Conservation (phyloP, 1,139 yeast species). For the Tardiomyces digboiensis region DNA sequence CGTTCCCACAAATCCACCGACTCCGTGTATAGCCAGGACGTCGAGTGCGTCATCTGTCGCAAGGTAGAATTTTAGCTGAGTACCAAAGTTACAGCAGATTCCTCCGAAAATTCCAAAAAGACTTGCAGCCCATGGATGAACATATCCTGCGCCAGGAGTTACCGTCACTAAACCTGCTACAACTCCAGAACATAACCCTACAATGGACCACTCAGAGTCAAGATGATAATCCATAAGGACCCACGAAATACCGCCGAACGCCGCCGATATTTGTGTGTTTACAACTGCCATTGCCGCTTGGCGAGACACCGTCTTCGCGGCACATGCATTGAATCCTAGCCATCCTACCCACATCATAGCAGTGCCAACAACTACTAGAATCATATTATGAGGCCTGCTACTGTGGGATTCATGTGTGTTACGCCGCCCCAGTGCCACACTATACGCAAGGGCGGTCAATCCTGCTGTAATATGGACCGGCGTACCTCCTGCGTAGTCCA, state of each 20-base stretch:
- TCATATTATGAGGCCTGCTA: constrained; percentile 24
- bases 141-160: constrained; percentile 33
- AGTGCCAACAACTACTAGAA: constrained; percentile 44
- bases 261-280: constrained; percentile 25
- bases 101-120: constrained; percentile 29
- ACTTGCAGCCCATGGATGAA: constrained; percentile 27
- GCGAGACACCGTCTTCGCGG: constrained; percentile 51
- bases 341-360: constrained; percentile 62
- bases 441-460: constrained; percentile 49
- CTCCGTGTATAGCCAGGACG: constrained; percentile 29
- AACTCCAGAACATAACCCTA: constrained; percentile 33
- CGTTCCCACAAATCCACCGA: constrained; percentile 28
- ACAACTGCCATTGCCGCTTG: constrained; percentile 33
- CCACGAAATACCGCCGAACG: constrained; percentile 28
- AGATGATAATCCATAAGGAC: constrained; percentile 22
- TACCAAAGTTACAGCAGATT: constrained; percentile 25
- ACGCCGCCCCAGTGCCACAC: constrained; percentile 46
- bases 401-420: constrained; percentile 14
- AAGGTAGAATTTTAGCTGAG: constrained; percentile 27
- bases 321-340: constrained; percentile 84
- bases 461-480: constrained; percentile 58
- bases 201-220: constrained; percentile 24
- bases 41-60: constrained; percentile 30
- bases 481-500: constrained; percentile 60
- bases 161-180: constrained; percentile 30